These are phyloP conservation scores for Umbelopsis sp. DNA, from an alignment of 192 early-diverging fungal genomes.

Conservation along the genomic window DNA sequence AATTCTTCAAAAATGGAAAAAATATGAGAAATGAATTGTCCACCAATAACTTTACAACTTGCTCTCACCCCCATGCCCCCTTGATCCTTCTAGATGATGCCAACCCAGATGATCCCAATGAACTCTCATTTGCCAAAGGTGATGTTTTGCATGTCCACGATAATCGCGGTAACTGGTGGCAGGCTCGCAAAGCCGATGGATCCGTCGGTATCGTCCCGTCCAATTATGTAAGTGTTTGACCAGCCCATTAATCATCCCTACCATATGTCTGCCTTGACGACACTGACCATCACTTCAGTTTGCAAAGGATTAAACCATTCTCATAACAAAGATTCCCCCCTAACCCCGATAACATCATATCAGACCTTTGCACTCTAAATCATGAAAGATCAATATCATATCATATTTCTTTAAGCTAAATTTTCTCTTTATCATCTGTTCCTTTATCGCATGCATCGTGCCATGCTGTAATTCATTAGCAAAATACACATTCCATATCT, in stretches of 20 bases:
- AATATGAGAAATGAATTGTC: not conserved
- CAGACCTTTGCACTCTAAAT: no score
- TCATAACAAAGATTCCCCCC: not conserved
- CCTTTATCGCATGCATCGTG: not conserved
- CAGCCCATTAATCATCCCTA: not conserved
- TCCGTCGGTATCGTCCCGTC: slow-evolving; percentile 85
- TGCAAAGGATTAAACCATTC: not conserved
- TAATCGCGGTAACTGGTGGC: slow-evolving; percentile 98
- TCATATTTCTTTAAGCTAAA: no score
- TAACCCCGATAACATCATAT: not conserved
- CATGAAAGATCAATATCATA: no score
- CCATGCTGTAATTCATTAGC: not conserved
- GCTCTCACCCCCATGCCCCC: not conserved
- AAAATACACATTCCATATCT: no score
- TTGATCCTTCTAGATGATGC: slow-evolving; percentile 65
- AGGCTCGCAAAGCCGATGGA: slow-evolving; percentile 82
- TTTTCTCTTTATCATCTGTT: no score
- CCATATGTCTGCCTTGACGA: not conserved
- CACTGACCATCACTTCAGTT: not conserved
- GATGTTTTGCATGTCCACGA: slow-evolving; percentile 86
- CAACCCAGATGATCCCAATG: slow-evolving; percentile 89
- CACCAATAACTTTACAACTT: not conserved
- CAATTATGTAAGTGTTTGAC: slow-evolving; percentile 65
- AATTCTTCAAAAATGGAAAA: not conserved
- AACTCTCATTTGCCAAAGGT: slow-evolving; percentile 87